Conservation (phyloP, 2,329 filamentous ascomycete species). For the Juglanconis oblonga region DNA sequence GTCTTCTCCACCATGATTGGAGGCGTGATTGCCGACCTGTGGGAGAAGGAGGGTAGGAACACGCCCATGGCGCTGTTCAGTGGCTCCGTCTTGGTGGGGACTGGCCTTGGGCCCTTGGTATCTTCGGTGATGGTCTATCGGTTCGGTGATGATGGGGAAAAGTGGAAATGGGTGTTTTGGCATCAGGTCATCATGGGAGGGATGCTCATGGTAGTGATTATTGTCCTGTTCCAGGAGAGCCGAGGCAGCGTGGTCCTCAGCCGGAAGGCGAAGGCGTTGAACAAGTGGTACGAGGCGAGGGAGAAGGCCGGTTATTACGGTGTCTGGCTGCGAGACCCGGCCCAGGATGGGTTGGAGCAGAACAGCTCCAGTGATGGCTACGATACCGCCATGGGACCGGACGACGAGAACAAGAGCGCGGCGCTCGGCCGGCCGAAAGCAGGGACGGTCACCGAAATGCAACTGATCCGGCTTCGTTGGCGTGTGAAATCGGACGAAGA, state of each 20-base stretch:
- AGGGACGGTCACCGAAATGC: not conserved
- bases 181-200: slow-evolving; percentile 72
- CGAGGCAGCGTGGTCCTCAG: slow-evolving; percentile 76
- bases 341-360: slow-evolving; percentile 21
- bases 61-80: slow-evolving; percentile 88
- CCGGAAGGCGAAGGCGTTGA: slow-evolving; percentile 69
- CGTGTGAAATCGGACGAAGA: slow-evolving; percentile 77
- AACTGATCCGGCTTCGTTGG: slow-evolving; percentile 67
- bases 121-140: slow-evolving; percentile 66
- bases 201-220: slow-evolving; percentile 61
- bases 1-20: slow-evolving; percentile 87
- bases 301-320: slow-evolving; percentile 62
- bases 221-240: slow-evolving; percentile 75
- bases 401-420: slow-evolving; percentile 23
- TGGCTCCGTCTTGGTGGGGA: slow-evolving; percentile 74
- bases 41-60: slow-evolving; percentile 74
- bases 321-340: slow-evolving; percentile 30
- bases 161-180: slow-evolving; percentile 88
- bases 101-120: slow-evolving; percentile 73
- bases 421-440: not conserved
- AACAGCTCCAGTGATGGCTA: not conserved
- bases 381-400: not conserved
- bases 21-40: slow-evolving; percentile 87
- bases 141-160: slow-evolving; percentile 32
- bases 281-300: slow-evolving; percentile 73